Conservation (phyloP, 768 basidiomycete species). For the Scleroderma bovista region DNA sequence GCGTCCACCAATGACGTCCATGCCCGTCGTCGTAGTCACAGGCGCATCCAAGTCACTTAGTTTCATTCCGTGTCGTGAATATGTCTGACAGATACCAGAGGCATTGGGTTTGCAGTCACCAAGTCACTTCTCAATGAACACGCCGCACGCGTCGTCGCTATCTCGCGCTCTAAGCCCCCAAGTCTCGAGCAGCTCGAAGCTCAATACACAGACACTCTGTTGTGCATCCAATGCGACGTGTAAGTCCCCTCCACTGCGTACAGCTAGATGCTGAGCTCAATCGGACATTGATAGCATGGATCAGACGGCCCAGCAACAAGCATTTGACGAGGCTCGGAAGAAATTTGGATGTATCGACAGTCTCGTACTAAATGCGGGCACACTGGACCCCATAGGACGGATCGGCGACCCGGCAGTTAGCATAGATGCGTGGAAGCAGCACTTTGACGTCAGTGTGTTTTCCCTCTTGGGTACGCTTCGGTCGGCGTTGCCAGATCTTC, state of each 20-base stretch:
- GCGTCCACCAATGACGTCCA: slow-evolving; percentile 22
- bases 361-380: slow-evolving; percentile 82
- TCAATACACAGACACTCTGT: slow-evolving; percentile 36
- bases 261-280: neutral
- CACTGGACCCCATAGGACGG: slow-evolving; percentile 61
- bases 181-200: slow-evolving; percentile 51
- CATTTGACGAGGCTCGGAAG: slow-evolving; percentile 46
- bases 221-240: slow-evolving; percentile 69
- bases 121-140: slow-evolving; percentile 57
- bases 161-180: slow-evolving; percentile 66
- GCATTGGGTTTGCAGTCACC: slow-evolving; percentile 78
- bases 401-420: slow-evolving; percentile 46
- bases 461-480: slow-evolving; percentile 70
- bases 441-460: slow-evolving; percentile 88
- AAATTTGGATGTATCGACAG: slow-evolving; percentile 66
- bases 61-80: neutral
- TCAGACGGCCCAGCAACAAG: slow-evolving; percentile 46
- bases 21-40: slow-evolving; percentile 68
- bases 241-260: slow-evolving; percentile 36
- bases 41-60: slow-evolving; percentile 72
- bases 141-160: slow-evolving; percentile 64
- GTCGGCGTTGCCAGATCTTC: slow-evolving; percentile 62
- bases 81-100: slow-evolving; percentile 32
- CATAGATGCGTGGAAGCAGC: slow-evolving; percentile 57
- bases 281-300: slow-evolving; percentile 44